phyloP scores from a whole-genome alignment of 345 rosid species.

The Populus tremula region DNA sequence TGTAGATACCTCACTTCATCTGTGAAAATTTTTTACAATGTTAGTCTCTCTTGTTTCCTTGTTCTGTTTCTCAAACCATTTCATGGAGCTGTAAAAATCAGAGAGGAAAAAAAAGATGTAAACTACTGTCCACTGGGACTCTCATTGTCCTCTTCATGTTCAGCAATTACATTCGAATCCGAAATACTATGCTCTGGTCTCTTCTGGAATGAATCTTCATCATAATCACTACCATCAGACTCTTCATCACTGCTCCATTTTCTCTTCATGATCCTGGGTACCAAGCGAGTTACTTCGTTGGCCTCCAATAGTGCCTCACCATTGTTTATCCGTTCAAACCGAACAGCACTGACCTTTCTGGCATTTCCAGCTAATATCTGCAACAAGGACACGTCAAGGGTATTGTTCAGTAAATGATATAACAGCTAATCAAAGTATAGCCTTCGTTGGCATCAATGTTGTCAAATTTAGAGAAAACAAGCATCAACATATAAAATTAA shows the following conservation, averaged over 20 bases:
- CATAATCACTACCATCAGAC: constrained; percentile 22
- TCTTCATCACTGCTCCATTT: constrained; percentile 73
- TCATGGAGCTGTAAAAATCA: constrained; percentile 25
- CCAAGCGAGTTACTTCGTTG: constrained; percentile 59
- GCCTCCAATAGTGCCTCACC: constrained; percentile 50
- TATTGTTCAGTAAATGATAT: constrained; percentile 7
- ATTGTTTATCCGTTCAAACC: constrained; percentile 67
- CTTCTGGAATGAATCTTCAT: constrained; percentile 38
- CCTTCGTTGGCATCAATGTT: not conserved
- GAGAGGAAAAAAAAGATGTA: not conserved
- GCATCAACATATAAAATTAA: not conserved
- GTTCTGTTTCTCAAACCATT: constrained; percentile 24
- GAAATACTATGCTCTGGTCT: constrained; percentile 37
- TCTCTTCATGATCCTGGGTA: constrained; percentile 77
- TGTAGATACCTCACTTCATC: constrained; percentile 48
- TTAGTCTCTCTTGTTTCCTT: constrained; percentile 20
- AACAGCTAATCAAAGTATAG: constrained; percentile 7
- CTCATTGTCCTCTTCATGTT: constrained; percentile 40
- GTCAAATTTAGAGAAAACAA: not conserved
- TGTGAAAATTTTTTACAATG: constrained; percentile 34
- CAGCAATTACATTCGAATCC: constrained; percentile 48
- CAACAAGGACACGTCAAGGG: constrained; percentile 12
- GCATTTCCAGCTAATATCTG: constrained; percentile 97
- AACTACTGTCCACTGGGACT: constrained; percentile 17
- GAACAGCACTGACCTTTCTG: constrained; percentile 87